A percentile compares a stretch with the other conserved stretches of the same genome.
Evolutionary conservation across 371 early-diverging fungal genomes (phyloP).

Genomic region (Apophysomyces ossiformis): DNA sequence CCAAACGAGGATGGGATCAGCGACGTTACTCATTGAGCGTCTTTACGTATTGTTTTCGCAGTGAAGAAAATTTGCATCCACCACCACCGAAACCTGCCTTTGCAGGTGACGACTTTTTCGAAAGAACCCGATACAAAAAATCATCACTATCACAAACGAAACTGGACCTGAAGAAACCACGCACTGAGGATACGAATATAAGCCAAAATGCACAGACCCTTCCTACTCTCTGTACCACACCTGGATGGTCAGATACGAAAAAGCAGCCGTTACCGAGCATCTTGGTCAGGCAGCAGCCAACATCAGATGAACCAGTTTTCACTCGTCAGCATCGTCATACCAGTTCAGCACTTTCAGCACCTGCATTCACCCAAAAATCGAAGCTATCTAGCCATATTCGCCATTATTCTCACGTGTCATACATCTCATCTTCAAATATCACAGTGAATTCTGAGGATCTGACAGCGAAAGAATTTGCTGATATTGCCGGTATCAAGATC

Average conservation of each 20-base stretch:
- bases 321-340: conserved; percentile 18
- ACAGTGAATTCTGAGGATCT: conserved; percentile 51
- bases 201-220: conserved; percentile 4
- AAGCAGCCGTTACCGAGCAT: conserved; percentile 15
- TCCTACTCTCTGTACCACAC: not conserved
- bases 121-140: conserved; percentile 20
- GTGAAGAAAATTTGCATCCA: conserved; percentile 2
- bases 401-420: conserved; percentile 44
- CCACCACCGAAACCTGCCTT: conserved; percentile 10
- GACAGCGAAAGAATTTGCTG: conserved; percentile 55
- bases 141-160: conserved; percentile 11
- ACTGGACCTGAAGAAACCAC: conserved; percentile 13
- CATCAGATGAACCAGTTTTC: conserved; percentile 12
- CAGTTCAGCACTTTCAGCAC: conserved; percentile 14
- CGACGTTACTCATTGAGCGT: conserved; percentile 6
- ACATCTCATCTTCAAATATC: conserved; percentile 43
- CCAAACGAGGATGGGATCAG: conserved; percentile 8
- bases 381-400: conserved; percentile 29
- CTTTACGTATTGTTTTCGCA: not conserved
- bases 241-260: not conserved
- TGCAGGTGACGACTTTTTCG: conserved; percentile 23
- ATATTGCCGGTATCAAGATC: conserved; percentile 50
- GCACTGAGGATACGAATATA: not conserved
- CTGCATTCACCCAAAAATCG: conserved; percentile 11
- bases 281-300: conserved; percentile 4